phyloP scores from a whole-genome alignment of 2,329 filamentous ascomycete genomes.

The Trichoderma sp. region DNA sequence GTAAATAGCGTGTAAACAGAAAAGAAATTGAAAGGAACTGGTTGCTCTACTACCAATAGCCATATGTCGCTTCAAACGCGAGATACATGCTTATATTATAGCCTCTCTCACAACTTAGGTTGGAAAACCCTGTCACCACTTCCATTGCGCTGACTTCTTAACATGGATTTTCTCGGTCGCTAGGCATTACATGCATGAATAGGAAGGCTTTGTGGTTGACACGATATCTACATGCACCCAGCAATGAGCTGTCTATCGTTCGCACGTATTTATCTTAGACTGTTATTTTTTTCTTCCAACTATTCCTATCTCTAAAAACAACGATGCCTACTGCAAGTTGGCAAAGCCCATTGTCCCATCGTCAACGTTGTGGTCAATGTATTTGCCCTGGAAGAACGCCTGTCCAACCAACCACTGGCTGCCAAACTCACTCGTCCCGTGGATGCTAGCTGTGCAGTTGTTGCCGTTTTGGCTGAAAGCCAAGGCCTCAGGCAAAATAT shows the following conservation, averaged over 20 bases:
- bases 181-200: not conserved
- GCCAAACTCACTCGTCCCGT: slow-evolving; percentile 21
- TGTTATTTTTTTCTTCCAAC: not conserved
- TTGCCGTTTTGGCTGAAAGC: slow-evolving; percentile 21
- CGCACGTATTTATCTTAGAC: not conserved
- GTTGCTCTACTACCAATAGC: not conserved
- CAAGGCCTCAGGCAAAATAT: slow-evolving; percentile 22
- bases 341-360: slow-evolving; percentile 22
- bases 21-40: not conserved
- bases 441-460: slow-evolving; percentile 23
- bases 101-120: not conserved
- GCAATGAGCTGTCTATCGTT: not conserved
- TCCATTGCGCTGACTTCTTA: no score
- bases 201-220: not conserved
- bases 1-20: not conserved
- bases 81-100: not conserved
- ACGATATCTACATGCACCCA: not conserved
- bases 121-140: no score
- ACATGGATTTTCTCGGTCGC: no score
- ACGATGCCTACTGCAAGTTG: slow-evolving; percentile 4
- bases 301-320: not conserved
- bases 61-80: not conserved
- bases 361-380: slow-evolving; percentile 24
- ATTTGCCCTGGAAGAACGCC: slow-evolving; percentile 26
- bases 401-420: slow-evolving; percentile 24